Evolutionary conservation across 148 eudicot species (phyloP), one percentile per base, ranked within the genome.

Genomic region (Chenopodium berlandieri): DNA sequence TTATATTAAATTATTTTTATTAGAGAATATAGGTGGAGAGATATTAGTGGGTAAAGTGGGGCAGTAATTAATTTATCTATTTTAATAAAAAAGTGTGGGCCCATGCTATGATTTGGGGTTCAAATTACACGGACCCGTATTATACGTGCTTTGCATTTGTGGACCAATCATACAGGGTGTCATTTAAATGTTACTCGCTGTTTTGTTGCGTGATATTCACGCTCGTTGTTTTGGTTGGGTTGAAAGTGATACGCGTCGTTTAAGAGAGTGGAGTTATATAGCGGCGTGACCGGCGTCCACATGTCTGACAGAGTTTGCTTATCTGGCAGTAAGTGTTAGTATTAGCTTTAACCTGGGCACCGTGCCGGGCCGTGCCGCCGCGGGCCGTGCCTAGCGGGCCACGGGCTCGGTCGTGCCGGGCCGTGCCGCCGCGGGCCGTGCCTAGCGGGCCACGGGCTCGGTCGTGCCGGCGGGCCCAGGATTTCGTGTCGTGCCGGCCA

Each of bases 251-350:
- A 77, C 71, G 16, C 22, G 81, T 34, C 23, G 34, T 5, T 4
- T 20, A 22, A 19, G 73, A 73, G 52, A 79, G 85, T 78, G 78
- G 10, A 79, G n/a, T 37, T 37, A 37, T 37, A 37, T 37, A 37
- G 7, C 34, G 56, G 16, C 4, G 1, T 30, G 40, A 50, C 65
- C 50, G n/a, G 67, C 76, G 46, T 76, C 47, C 82, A 83, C 85
- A 79, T 83, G 79, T 70, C 79, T 62, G 86, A 79, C 82, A 79
- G 37, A 52, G 13, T 56, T 27, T 75, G 79, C 75, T 78, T 73
- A 83, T 23, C 79, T 83, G 85, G 81, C 75, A 47, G n/a, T 40
- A 32, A 34, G 46, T 13, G 50, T 37, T 52, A 23, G 25, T 23
- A 77, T 64, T 9, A n/a, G n/a, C n/a, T n/a, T n/a, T n/a, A n/a